Conservation (phyloP, 192 early-diverging fungal species). For the Mortierella claussenii region DNA sequence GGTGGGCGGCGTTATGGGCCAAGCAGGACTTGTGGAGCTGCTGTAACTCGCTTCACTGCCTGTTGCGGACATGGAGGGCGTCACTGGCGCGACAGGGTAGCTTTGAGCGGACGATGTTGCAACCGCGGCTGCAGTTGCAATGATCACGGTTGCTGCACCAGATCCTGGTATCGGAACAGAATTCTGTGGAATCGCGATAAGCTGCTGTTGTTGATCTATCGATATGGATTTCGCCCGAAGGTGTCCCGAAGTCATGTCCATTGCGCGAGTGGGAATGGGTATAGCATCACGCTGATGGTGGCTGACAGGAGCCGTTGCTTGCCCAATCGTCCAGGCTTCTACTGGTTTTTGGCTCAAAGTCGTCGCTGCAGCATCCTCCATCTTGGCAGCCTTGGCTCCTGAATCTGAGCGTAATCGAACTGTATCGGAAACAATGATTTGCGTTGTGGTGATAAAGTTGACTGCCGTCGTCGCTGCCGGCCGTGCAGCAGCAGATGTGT, state of each 20-base stretch:
- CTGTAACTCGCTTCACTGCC: not conserved
- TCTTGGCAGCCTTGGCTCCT: not conserved
- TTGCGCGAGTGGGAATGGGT: slow-evolving; percentile 29
- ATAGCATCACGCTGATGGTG: slow-evolving; percentile 34
- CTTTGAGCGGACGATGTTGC: not conserved
- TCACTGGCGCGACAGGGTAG: not conserved
- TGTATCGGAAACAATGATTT: slow-evolving; percentile 14
- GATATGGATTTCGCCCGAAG: slow-evolving; percentile 3
- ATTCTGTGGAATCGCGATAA: not conserved
- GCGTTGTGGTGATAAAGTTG: slow-evolving; percentile 13
- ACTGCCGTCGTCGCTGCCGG: not conserved
- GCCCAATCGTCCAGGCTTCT: slow-evolving; percentile 43
- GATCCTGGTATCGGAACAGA: slow-evolving; percentile 4
- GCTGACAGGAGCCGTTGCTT: slow-evolving; percentile 2
- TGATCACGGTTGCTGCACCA: not conserved
- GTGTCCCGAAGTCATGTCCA: slow-evolving; percentile 13
- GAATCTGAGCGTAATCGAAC: slow-evolving; percentile 6
- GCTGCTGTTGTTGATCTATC: not conserved
- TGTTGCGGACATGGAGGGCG: not conserved
- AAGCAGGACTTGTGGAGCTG: not conserved
- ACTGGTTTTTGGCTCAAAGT: slow-evolving; percentile 13
- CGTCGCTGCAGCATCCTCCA: not conserved
- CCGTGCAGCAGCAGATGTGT: not conserved
- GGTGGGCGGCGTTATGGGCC: slow-evolving; percentile 16
- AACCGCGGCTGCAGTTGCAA: not conserved